Evolutionary conservation across 2,329 filamentous ascomycete species (phyloP).

Genomic region (Aureobasidium subglaciale): DNA sequence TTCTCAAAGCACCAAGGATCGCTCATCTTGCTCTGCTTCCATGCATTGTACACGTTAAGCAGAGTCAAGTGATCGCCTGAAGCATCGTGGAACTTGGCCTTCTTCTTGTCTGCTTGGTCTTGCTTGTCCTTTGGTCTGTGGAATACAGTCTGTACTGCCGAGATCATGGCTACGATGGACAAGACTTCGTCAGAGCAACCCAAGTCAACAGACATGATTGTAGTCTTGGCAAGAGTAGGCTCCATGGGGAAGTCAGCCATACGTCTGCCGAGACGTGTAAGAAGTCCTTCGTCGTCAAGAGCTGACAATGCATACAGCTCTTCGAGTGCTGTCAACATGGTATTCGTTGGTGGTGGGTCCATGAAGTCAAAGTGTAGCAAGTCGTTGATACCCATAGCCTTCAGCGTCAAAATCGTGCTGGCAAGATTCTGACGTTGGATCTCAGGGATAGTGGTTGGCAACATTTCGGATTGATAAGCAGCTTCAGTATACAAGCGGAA

Average conservation of each 20-base stretch:
- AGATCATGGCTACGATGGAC: constrained; percentile 91
- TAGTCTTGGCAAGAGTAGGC: constrained; percentile 78
- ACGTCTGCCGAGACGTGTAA: constrained; percentile 85
- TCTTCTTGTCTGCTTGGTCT: constrained; percentile 91
- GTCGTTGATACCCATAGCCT: constrained; percentile 99
- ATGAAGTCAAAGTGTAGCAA: constrained; percentile 97
- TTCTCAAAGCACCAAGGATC: constrained; percentile 96
- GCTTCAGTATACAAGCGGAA: constrained; percentile 94
- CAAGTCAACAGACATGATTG: constrained; percentile 81
- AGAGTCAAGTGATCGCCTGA: constrained; percentile 90
- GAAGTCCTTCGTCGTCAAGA: constrained; percentile 86
- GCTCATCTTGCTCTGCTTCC: constrained; percentile 77
- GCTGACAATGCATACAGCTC: constrained; percentile 89
- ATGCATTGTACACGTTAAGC: constrained; percentile 95
- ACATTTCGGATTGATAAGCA: constrained; percentile 93
- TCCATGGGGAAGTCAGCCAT: constrained; percentile 99
- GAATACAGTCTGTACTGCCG: constrained; percentile 71
- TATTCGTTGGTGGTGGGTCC: constrained; percentile 95
- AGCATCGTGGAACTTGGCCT: constrained; percentile 93
- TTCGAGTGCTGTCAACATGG: constrained; percentile 92
- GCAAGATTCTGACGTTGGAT: constrained; percentile 93
- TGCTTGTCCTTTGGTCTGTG: constrained; percentile 98
- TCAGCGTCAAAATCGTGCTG: constrained; percentile 91
- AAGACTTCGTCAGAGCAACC: constrained; percentile 90
- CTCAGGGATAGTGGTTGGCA: constrained; percentile 91